Evolutionary conservation across 1,284 basidiomycete genomes (phyloP).

Genomic region (Boletellus deceptivus): DNA sequence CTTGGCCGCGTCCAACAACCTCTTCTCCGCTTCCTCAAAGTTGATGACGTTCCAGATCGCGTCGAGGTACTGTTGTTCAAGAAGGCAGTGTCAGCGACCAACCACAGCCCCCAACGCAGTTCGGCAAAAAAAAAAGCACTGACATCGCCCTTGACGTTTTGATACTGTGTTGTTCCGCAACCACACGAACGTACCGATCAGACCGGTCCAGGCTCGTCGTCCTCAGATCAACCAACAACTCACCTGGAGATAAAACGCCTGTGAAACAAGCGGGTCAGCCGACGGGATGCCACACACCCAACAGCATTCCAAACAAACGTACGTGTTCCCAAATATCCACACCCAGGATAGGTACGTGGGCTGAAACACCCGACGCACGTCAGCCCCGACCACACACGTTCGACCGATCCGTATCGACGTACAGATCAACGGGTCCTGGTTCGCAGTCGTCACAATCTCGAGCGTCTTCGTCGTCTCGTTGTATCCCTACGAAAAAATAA

Average conservation of each 20-base stretch:
- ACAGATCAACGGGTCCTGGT: constrained; percentile 94
- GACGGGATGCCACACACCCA: constrained; percentile 4
- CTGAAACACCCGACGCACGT: constrained; percentile 35
- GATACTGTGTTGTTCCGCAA: constrained; percentile 57
- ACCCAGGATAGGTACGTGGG: constrained; percentile 88
- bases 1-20: constrained; percentile 55
- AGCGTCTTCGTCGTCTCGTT: constrained; percentile 72
- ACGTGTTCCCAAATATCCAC: constrained; percentile 98
- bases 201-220: neutral
- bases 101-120: neutral
- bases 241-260: constrained; percentile 77
- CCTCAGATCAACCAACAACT: constrained; percentile 7
- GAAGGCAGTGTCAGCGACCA: constrained; percentile 8
- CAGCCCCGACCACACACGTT: neutral
- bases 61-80: constrained; percentile 78
- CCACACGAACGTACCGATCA: constrained; percentile 10
- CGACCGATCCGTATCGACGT: constrained; percentile 21
- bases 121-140: constrained; percentile 33
- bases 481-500: constrained; percentile 55
- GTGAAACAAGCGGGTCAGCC: constrained; percentile 8
- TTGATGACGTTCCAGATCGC: constrained; percentile 94
- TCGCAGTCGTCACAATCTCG: constrained; percentile 88
- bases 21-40: constrained; percentile 84
- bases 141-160: constrained; percentile 89
- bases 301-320: constrained; percentile 17